Evolutionary conservation across 2,329 filamentous ascomycete species (phyloP).

Genomic region (Fusarium poae): DNA sequence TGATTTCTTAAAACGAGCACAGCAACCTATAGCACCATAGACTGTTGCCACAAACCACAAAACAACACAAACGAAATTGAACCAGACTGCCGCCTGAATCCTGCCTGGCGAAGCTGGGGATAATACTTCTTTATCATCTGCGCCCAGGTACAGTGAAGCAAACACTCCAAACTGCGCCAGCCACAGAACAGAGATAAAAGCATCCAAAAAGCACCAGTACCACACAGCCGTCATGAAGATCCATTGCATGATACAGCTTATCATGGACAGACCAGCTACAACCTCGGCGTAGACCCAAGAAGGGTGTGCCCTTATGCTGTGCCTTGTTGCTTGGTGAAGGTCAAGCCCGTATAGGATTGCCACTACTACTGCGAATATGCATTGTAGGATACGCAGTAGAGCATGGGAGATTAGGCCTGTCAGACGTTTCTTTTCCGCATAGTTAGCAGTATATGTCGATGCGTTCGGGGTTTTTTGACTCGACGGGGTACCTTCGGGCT

Average conservation of each 20-base stretch:
- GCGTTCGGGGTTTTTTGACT: accelerated
- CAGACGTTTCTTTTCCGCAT: not conserved
- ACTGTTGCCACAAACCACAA: not conserved
- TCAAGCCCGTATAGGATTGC: not conserved
- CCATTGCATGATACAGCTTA: not conserved
- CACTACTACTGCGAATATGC: not conserved
- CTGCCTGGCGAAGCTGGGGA: not conserved
- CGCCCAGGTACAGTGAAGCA: not conserved
- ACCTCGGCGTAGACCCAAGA: not conserved
- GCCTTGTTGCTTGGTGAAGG: not conserved
- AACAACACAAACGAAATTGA: not conserved
- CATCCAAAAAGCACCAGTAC: not conserved
- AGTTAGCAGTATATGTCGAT: accelerated
- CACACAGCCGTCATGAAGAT: not conserved
- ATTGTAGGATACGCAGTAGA: accelerated
- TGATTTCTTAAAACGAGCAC: not conserved
- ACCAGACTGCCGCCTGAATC: not conserved
- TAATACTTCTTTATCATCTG: not conserved
- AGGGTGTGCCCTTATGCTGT: not conserved
- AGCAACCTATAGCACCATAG: not conserved
- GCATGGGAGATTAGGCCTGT: not conserved
- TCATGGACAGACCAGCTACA: not conserved
- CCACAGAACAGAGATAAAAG: not conserved
- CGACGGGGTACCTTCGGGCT: accelerated
- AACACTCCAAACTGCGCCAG: not conserved